Conservation (phyloP, 2,329 filamentous ascomycete species). For the Keithomyces neogunnii region DNA sequence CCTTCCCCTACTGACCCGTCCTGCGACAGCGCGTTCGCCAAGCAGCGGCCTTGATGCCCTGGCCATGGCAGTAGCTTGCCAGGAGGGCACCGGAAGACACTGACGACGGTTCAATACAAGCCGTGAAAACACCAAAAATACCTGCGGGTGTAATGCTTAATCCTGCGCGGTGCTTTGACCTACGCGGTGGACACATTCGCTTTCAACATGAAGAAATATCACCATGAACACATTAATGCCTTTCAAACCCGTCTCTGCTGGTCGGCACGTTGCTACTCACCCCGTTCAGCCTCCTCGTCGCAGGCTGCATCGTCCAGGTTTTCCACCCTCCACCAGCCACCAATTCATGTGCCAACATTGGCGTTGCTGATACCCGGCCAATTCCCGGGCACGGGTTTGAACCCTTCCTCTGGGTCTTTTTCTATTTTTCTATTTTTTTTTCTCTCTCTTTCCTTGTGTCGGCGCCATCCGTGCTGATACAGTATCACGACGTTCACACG, state of each 20-base stretch:
- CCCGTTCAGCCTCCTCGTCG: too few species aligned
- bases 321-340: neutral
- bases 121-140: neutral
- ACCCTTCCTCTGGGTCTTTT: neutral
- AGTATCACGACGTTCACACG: neutral
- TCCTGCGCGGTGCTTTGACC: neutral
- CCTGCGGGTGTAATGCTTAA: slow-evolving; percentile 1
- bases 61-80: slow-evolving; percentile 45
- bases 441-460: neutral
- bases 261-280: too few species aligned
- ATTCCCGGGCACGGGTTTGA: neutral
- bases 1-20: slow-evolving; percentile 36
- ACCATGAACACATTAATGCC: too few species aligned
- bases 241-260: too few species aligned
- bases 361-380: neutral
- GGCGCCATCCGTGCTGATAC: neutral
- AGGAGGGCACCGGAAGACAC: slow-evolving; percentile 27
- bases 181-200: neutral
- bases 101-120: slow-evolving; percentile 1
- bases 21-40: slow-evolving; percentile 31
- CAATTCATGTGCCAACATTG: neutral
- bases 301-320: too few species aligned
- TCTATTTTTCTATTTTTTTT: neutral
- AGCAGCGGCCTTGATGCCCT: slow-evolving; percentile 46
- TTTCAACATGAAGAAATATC: neutral